Conservation (phyloP, 192 early-diverging fungal species). For the Backusella australiensis region DNA sequence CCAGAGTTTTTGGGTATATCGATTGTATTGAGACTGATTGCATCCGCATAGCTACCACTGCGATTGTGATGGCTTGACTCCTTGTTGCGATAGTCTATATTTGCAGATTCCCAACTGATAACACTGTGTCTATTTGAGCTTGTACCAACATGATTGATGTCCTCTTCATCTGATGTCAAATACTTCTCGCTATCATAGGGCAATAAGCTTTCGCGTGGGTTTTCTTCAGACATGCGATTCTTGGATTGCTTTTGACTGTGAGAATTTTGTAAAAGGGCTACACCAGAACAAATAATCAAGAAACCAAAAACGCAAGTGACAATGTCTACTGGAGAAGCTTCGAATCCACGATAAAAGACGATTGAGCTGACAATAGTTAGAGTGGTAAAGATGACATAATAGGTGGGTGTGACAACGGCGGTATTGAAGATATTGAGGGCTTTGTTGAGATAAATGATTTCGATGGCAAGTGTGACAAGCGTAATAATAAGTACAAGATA, state of each 20-base stretch:
- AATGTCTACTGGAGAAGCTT: constrained; percentile 67
- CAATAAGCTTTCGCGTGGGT: constrained; percentile 5
- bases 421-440: constrained; percentile 90
- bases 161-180: constrained; percentile 13
- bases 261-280: constrained; percentile 66
- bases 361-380: constrained; percentile 89
- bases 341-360: constrained; percentile 83
- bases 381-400: constrained; percentile 95
- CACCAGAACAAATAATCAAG: constrained; percentile 87
- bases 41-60: neutral
- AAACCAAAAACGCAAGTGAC: constrained; percentile 83
- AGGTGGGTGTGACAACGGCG: constrained; percentile 83
- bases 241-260: constrained; percentile 13
- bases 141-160: constrained; percentile 3
- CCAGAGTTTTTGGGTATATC: constrained; percentile 3
- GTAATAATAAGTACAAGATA: constrained; percentile 80
- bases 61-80: neutral
- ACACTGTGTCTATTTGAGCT: neutral
- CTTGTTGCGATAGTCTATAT: neutral
- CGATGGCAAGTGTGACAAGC: constrained; percentile 74
- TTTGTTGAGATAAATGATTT: constrained; percentile 98
- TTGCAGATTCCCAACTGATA: neutral
- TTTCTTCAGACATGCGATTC: neutral
- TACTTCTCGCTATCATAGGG: constrained; percentile 16
- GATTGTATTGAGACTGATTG: constrained; percentile 4